Evolutionary conservation across 2,329 filamentous ascomycete species (phyloP), one percentile per base, ranked within the genome.

Genomic region (Aspergillus sp.): DNA sequence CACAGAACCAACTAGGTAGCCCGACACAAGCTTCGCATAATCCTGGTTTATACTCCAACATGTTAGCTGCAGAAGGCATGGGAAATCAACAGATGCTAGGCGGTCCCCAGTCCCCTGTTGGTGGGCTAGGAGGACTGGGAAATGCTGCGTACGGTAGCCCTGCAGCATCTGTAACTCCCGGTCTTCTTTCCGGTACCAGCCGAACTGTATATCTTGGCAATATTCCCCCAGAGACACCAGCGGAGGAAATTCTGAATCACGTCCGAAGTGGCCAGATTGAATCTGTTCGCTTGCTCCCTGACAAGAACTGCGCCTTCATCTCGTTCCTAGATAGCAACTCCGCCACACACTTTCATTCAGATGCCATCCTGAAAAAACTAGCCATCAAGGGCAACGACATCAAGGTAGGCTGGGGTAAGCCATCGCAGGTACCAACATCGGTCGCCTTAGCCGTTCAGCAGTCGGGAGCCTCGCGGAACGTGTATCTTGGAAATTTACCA

Each of bases 271-370:
- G 95, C 22, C 95, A 98, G 74, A 98, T 99, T 69, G 95, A 99
- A 80, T 98, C 95, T n/a, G 95, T 99, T 53, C 89, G 95, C 67
- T 84, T 99, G 64, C 83, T 99, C 55, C 91, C 93, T 22, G 95
- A 99, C 79, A 99, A 98, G 90, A 99, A 98, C 83, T 99, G 95
- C 72, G 95, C 95, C 57, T 99, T 99, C 82, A 98, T 99, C 73
- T 99, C 95, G 7, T 99, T 99, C 81, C 83, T 99, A 64, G 95
- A 99, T 71, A 92, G 93, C 68, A 96, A 93, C 79, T 97, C 95
- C 30, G 95, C 95, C 56, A 98, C 93, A 20, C 95, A 99, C 75
- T 99, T 99, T 80, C 95, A 99, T 81, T 99, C 95, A 18, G 95
- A 99, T 82, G 95, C 95, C 66, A 99, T 99, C 78, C 85, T 99